Evolutionary conservation across 176 grass and related monocot species (phyloP).

Genomic region (Themeda triandra): DNA sequence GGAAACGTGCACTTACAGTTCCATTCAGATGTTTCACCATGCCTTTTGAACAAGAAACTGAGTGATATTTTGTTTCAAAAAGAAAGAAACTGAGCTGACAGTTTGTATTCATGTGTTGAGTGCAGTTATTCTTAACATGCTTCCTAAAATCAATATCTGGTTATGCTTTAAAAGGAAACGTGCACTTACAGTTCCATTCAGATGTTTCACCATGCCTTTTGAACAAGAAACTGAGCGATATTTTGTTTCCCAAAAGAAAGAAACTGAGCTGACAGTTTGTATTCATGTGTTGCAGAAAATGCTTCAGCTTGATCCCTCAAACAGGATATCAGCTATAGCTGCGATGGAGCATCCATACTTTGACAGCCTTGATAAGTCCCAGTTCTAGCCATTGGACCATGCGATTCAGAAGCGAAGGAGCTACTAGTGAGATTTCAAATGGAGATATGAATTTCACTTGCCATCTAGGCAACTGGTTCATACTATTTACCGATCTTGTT

Average conservation of each 20-base stretch:
- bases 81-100: neutral
- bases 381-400: constrained; percentile 51
- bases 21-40: neutral
- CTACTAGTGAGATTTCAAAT: neutral
- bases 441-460: constrained; percentile 5
- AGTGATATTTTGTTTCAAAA: neutral
- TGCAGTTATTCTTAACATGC: neutral
- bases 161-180: neutral
- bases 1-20: neutral
- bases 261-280: neutral
- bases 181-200: neutral
- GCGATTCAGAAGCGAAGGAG: neutral
- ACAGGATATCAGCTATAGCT: constrained; percentile 77
- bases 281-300: constrained; percentile 60
- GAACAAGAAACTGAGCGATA: neutral
- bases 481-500: neutral
- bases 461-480: constrained; percentile 38
- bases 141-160: neutral
- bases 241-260: no score
- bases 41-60: neutral
- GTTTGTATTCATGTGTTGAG: neutral
- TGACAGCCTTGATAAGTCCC: constrained; percentile 82
- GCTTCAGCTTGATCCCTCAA: constrained; percentile 66
- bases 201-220: neutral
- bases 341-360: constrained; percentile 92